Conservation (phyloP, 208 protist species). For the Acanthamoeba lenticulata region DNA sequence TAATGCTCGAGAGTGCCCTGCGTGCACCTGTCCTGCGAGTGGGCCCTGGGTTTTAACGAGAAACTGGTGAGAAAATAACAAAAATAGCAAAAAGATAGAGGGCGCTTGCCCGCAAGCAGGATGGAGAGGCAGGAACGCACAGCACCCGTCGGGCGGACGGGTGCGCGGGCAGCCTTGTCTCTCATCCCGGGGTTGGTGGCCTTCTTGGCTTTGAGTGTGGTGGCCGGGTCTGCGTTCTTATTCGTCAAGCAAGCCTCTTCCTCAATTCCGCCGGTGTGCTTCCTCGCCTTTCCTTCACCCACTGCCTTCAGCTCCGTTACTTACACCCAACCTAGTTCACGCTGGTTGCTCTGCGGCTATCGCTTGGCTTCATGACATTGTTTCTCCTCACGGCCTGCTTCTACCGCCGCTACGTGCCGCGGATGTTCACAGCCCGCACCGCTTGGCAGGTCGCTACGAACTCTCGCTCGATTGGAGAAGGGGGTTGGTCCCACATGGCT, state of each 20-base stretch:
- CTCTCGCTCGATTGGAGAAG: too few species aligned
- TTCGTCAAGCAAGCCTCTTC: slow-evolving; percentile 20
- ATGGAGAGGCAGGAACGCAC: too few species aligned
- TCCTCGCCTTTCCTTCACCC: neutral
- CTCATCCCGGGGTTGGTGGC: neutral
- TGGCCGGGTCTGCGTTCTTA: neutral
- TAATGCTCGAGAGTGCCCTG: too few species aligned
- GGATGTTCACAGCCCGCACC: neutral
- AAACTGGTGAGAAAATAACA: too few species aligned
- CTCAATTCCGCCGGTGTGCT: neutral
- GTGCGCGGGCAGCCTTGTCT: too few species aligned
- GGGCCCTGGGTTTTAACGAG: too few species aligned
- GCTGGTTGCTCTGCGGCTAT: neutral
- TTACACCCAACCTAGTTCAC: neutral
- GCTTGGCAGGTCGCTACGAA: neutral
- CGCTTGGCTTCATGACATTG: neutral
- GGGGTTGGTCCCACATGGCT: neutral
- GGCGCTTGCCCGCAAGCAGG: too few species aligned
- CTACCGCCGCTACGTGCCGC: neutral
- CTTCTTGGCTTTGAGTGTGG: neutral
- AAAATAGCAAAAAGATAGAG: too few species aligned
- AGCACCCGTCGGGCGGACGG: too few species aligned
- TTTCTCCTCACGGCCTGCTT: neutral
- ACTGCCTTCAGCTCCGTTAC: neutral
- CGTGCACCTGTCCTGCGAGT: too few species aligned